A percentile compares a stretch with the other conserved stretches of the same genome.
These are phyloP conservation scores for Xylariaceae sp. DNA, from an alignment of 2,329 filamentous ascomycete species.

Conservation along the genomic window DNA sequence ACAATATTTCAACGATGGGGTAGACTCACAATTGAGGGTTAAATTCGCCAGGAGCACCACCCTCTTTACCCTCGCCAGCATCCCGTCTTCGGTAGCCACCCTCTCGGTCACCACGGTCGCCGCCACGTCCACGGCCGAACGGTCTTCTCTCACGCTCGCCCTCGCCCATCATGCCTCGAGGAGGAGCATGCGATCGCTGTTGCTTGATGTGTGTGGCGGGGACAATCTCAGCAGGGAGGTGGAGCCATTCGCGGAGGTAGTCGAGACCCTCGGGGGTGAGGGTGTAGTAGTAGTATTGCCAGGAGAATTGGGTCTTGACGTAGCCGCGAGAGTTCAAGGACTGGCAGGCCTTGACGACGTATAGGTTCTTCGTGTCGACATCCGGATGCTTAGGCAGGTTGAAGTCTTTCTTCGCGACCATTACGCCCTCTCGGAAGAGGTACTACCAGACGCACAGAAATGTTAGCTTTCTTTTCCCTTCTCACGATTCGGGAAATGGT, in stretches of 20 bases:
- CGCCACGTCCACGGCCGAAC: conserved; percentile 77
- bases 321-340: conserved; percentile 97
- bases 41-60: conserved; percentile 88
- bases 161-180: conserved; percentile 97
- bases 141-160: conserved; percentile 78
- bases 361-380: conserved; percentile 99
- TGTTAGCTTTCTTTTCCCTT: conserved; percentile 28
- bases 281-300: conserved; percentile 99
- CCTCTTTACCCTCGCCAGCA: conserved; percentile 85
- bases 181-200: conserved; percentile 96
- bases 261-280: conserved; percentile 99
- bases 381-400: conserved; percentile 97
- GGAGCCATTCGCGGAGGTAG: conserved; percentile 99
- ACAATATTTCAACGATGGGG: conserved; percentile 3
- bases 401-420: conserved; percentile 99
- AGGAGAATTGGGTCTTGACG: conserved; percentile 99
- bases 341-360: conserved; percentile 98
- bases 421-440: conserved; percentile 91
- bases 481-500: conserved; percentile 1
- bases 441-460: conserved; percentile 60
- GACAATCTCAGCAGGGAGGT: conserved; percentile 98
- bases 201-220: conserved; percentile 99
- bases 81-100: conserved; percentile 93
- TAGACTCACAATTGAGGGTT: conserved; percentile 80
- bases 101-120: conserved; percentile 69